phyloP scores from a whole-genome alignment of 345 rosid species.

The Rhodamnia rubescens region DNA sequence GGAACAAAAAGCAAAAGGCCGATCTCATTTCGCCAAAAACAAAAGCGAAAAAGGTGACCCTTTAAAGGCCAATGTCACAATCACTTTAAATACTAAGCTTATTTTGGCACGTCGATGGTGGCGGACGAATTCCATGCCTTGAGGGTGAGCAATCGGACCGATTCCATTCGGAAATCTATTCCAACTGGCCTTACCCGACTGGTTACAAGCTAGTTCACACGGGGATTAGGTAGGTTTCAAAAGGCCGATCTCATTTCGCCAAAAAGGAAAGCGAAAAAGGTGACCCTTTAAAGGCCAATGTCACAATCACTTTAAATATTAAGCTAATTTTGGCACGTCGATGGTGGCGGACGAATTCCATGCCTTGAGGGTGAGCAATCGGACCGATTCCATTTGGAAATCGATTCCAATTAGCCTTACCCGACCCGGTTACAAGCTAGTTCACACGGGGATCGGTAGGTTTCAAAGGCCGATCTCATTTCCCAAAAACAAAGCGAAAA shows the following conservation, averaged over 20 bases:
- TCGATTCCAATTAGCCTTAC: neutral
- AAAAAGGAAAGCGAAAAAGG: neutral
- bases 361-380: neutral
- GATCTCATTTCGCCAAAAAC: neutral
- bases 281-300: neutral
- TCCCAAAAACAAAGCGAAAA: neutral
- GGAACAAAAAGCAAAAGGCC: neutral
- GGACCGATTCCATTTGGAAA: neutral
- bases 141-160: neutral
- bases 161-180: neutral
- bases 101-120: neutral
- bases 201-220: accelerated
- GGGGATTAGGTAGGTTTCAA: too few species aligned
- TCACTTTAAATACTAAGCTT: neutral
- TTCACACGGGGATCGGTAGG: neutral
- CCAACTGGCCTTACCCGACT: accelerated
- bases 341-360: neutral
- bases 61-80: neutral
- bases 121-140: neutral
- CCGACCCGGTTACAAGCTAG: accelerated
- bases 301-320: neutral
- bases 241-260: neutral
- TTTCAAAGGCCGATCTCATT: neutral
- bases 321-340: neutral
- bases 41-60: neutral